phyloP scores from a whole-genome alignment of 257 asterid genomes.

The Gentiana macrophylla region DNA sequence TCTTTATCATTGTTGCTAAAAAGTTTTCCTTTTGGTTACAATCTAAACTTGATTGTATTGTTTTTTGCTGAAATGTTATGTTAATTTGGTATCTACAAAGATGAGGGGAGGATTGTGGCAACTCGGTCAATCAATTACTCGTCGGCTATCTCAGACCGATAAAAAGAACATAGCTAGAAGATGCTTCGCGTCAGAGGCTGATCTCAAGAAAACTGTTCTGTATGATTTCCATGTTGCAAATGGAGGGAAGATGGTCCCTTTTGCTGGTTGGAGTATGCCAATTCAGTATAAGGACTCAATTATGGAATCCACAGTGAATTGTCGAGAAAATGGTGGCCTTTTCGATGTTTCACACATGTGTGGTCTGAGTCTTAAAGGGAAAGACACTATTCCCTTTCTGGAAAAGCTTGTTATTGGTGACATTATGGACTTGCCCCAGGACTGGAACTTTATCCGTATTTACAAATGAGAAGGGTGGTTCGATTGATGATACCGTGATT shows the following conservation, averaged over 20 bases:
- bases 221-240: slow-evolving; percentile 86
- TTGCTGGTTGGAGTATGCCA: slow-evolving; percentile 99
- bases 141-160: slow-evolving; percentile 63
- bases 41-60: neutral
- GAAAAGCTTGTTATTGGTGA: slow-evolving; percentile 95
- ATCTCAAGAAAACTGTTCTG: slow-evolving; percentile 83
- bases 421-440: slow-evolving; percentile 79
- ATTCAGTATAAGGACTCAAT: slow-evolving; percentile 98
- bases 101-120: slow-evolving; percentile 99
- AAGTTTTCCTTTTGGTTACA: neutral
- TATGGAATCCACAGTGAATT: slow-evolving; percentile 91
- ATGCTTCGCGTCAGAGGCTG: slow-evolving; percentile 90
- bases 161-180: slow-evolving; percentile 62
- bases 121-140: slow-evolving; percentile 86
- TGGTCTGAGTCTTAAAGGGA: slow-evolving; percentile 93
- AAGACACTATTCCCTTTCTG: slow-evolving; percentile 76
- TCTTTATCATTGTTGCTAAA: neutral
- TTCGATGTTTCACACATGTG: slow-evolving; percentile 98
- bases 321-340: slow-evolving; percentile 90
- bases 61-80: slow-evolving; percentile 3
- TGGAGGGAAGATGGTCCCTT: slow-evolving; percentile 99
- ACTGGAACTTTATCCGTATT: slow-evolving; percentile 80
- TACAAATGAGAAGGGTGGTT: slow-evolving; percentile 97
- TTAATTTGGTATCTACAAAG: slow-evolving; percentile 22
- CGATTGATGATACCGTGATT: slow-evolving; percentile 90